Conservation (phyloP, 768 basidiomycete genomes). For the Dioszegia hungarica region DNA sequence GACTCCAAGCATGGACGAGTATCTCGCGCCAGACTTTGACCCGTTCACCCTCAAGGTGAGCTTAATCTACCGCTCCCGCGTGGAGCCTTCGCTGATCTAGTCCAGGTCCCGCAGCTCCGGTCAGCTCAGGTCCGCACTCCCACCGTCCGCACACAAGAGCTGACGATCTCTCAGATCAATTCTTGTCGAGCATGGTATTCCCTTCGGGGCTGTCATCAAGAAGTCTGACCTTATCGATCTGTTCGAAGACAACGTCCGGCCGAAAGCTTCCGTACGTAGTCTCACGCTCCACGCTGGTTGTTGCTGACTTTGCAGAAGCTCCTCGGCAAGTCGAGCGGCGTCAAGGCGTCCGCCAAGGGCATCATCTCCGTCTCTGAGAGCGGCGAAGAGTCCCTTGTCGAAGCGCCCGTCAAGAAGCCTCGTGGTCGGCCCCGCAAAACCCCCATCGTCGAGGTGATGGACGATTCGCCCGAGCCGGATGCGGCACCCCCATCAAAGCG, state of each 20-base stretch:
- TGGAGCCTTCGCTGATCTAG: background rate
- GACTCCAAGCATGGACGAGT: slow-evolving; percentile 27
- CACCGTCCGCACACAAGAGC: too few relatives aligned
- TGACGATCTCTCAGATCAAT: slow-evolving; percentile 25
- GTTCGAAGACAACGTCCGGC: slow-evolving; percentile 32
- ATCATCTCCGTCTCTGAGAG: slow-evolving; percentile 24
- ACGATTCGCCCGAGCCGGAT: background rate
- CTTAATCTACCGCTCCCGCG: too few relatives aligned
- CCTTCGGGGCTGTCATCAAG: slow-evolving; percentile 26
- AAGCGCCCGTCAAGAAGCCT: slow-evolving; percentile 4
- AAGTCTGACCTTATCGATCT: slow-evolving; percentile 41
- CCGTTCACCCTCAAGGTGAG: slow-evolving; percentile 31
- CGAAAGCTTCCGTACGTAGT: slow-evolving; percentile 32
- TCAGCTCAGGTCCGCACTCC: too few relatives aligned
- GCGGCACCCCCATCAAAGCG: background rate
- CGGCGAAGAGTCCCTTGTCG: slow-evolving; percentile 15
- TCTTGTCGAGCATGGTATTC: slow-evolving; percentile 31
- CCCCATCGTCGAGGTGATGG: background rate
- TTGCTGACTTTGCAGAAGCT: slow-evolving; percentile 1
- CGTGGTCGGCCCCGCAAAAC: slow-evolving; percentile 10
- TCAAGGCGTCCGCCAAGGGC: slow-evolving; percentile 30
- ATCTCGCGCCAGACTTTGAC: slow-evolving; percentile 40
- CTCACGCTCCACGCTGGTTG: background rate
- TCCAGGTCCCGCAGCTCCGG: slow-evolving; percentile 44
- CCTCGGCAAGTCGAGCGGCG: slow-evolving; percentile 6